Evolutionary conservation across 1,284 basidiomycete species (phyloP).

Genomic region (Anthracocystis panici-leucophaei): DNA sequence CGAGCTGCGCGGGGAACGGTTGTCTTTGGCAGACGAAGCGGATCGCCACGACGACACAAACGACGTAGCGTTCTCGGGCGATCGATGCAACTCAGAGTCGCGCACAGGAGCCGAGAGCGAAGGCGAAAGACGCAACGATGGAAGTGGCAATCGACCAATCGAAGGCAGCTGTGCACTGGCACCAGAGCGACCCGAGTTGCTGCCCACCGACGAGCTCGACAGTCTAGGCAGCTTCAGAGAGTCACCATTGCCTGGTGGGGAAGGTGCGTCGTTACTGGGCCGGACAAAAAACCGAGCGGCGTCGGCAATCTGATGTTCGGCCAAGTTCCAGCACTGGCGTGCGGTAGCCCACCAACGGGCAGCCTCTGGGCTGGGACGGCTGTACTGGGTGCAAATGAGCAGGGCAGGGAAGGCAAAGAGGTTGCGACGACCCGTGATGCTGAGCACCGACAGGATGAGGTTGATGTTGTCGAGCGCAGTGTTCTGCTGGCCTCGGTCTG

Average conservation of each 20-base stretch:
- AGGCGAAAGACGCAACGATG: slow-evolving; percentile 45
- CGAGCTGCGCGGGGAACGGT: slow-evolving; percentile 36
- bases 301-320: slow-evolving; percentile 39
- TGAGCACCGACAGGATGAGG: slow-evolving; percentile 47
- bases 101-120: slow-evolving; percentile 19
- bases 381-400: slow-evolving; percentile 51
- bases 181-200: slow-evolving; percentile 13
- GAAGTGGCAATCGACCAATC: slow-evolving; percentile 36
- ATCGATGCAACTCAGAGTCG: slow-evolving; percentile 11
- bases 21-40: slow-evolving; percentile 16
- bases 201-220: slow-evolving; percentile 24
- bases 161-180: slow-evolving; percentile 29
- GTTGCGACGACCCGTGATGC: slow-evolving; percentile 48
- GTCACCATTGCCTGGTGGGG: slow-evolving; percentile 21
- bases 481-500: slow-evolving; percentile 41
- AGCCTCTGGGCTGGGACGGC: slow-evolving; percentile 37
- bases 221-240: slow-evolving; percentile 45
- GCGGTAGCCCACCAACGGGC: slow-evolving; percentile 49
- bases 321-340: slow-evolving; percentile 52
- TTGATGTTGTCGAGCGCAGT: slow-evolving; percentile 52
- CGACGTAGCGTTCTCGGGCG: slow-evolving; percentile 11
- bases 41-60: slow-evolving; percentile 25
- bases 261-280: slow-evolving; percentile 43
- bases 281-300: slow-evolving; percentile 49
- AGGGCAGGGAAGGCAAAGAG: slow-evolving; percentile 50